phyloP scores from a whole-genome alignment of 257 asterid species.

The Penstemon newberryi region DNA sequence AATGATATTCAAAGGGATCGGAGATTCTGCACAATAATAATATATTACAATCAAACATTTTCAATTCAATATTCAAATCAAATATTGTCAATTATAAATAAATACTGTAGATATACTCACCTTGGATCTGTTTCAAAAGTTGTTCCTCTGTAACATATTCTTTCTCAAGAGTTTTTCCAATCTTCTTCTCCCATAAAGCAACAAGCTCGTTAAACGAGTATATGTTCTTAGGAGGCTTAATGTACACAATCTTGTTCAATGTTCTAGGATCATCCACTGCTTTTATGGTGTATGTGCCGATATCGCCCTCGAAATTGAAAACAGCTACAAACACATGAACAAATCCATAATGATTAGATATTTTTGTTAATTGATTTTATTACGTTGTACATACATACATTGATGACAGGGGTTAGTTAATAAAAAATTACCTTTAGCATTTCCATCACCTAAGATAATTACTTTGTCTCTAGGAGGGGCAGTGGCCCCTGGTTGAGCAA shows the following conservation, averaged over 20 bases:
- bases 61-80: background rate
- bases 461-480: constrained; percentile 67
- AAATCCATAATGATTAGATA: too few relatives aligned
- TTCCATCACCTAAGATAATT: constrained; percentile 67
- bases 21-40: constrained; percentile 42
- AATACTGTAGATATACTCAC: constrained; percentile 23
- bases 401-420: too few relatives aligned
- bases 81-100: background rate
- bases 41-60: background rate
- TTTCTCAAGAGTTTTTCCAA: constrained; percentile 64
- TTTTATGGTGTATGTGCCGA: constrained; percentile 57
- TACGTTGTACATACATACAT: too few relatives aligned
- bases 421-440: constrained; percentile 48
- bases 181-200: constrained; percentile 75
- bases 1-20: constrained; percentile 42
- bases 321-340: too few relatives aligned
- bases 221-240: constrained; percentile 56
- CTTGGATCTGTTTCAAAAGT: constrained; percentile 53
- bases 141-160: constrained; percentile 54
- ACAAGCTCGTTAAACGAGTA: constrained; percentile 58
- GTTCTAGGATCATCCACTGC: constrained; percentile 73
- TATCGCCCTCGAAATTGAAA: constrained; percentile 62
- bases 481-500: constrained; percentile 46
- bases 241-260: constrained; percentile 58
- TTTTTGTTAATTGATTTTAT: too few relatives aligned